These are phyloP conservation scores for Rhynchosporium agropyri DNA, from an alignment of 2,329 filamentous ascomycete species.

Conservation along the genomic window DNA sequence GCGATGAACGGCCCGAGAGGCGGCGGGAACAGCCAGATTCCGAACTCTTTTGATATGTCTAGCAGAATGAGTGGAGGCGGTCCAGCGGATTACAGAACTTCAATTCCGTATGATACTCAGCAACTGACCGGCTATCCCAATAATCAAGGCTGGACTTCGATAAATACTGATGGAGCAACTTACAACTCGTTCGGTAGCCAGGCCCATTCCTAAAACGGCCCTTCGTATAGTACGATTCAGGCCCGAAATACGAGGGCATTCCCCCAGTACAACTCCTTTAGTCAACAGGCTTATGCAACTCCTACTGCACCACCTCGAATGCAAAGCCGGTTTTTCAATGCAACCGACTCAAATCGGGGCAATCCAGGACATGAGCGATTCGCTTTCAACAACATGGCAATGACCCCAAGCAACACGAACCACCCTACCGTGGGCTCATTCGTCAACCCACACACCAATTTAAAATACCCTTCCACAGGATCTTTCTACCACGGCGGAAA, in stretches of 20 bases:
- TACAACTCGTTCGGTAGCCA: slow-evolving; percentile 7
- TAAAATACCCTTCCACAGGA: background rate
- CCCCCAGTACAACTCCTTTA: background rate
- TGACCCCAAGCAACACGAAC: background rate
- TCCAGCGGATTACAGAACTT: background rate
- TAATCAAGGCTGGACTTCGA: slow-evolving; percentile 3
- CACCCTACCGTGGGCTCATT: slow-evolving; percentile 2
- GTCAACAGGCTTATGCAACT: background rate
- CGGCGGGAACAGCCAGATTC: background rate
- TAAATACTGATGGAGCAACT: slow-evolving; percentile 6
- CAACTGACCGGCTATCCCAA: background rate
- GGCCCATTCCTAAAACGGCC: background rate
- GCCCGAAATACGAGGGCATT: background rate
- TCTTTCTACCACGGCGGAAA: background rate
- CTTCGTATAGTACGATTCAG: background rate
- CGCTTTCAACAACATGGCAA: slow-evolving; percentile 6
- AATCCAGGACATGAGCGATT: slow-evolving; percentile 5
- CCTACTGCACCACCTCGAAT: background rate
- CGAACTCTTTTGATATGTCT: background rate
- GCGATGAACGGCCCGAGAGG: background rate
- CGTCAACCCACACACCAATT: background rate
- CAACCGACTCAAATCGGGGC: background rate
- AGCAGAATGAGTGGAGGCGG: slow-evolving; percentile 1
- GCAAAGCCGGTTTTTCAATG: slow-evolving; percentile 5
- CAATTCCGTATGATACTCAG: background rate